phyloP scores from a whole-genome alignment of 768 basidiomycete genomes.

The Coprinopsis strossmayeri region DNA sequence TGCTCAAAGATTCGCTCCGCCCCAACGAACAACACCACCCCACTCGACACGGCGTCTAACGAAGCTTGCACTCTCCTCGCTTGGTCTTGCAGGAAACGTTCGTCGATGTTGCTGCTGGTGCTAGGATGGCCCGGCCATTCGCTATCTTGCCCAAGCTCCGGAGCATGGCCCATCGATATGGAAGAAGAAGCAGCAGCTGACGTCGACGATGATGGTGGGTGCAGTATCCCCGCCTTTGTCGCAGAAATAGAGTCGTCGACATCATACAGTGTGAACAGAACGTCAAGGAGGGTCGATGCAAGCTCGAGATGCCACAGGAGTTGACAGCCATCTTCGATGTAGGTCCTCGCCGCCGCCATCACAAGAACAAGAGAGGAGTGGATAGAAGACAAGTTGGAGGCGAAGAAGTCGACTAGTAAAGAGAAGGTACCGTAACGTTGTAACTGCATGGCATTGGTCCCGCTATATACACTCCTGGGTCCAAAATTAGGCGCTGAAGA shows the following conservation, averaged over 20 bases:
- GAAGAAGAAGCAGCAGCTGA: not conserved
- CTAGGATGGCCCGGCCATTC: too few relatives aligned
- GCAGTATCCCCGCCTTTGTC: not conserved
- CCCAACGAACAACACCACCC: not conserved
- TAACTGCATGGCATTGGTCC: too few relatives aligned
- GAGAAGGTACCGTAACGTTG: too few relatives aligned
- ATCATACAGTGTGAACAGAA: conserved; percentile 5
- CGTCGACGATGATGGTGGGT: not conserved
- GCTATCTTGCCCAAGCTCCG: too few relatives aligned
- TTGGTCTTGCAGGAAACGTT: conserved; percentile 3
- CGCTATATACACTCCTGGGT: too few relatives aligned
- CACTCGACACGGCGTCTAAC: not conserved
- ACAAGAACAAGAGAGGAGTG: not conserved
- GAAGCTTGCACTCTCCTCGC: not conserved
- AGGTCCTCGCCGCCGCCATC: not conserved
- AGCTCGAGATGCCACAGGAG: conserved; percentile 5
- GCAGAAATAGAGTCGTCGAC: not conserved
- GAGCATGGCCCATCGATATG: not conserved
- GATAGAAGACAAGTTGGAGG: too few relatives aligned
- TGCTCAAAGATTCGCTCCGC: not conserved
- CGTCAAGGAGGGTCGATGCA: conserved; percentile 2
- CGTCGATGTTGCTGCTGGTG: not conserved
- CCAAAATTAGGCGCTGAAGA: too few relatives aligned
- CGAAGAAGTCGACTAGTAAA: too few relatives aligned
- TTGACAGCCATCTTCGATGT: not conserved